Percentiles rank a stretch among this genome's conserved stretches.
phyloP scores from a whole-genome alignment of 768 basidiomycete genomes.

The Calocybe indica region DNA sequence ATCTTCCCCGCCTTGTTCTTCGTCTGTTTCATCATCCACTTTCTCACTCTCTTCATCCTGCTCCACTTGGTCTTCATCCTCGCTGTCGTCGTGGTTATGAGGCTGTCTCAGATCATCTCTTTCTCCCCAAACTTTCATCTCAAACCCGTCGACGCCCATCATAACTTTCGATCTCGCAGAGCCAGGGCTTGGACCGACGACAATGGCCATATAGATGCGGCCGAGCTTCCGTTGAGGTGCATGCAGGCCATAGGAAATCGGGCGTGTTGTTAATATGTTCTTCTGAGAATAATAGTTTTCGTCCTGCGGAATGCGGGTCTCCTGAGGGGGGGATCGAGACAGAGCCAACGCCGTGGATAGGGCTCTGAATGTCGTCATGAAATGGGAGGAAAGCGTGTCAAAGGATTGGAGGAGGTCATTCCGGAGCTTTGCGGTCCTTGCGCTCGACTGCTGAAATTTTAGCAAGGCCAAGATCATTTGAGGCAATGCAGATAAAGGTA shows the following conservation, averaged over 20 bases:
- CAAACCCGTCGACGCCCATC: constrained; percentile 59
- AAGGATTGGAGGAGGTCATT: constrained; percentile 58
- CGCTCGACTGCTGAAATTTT: constrained; percentile 25
- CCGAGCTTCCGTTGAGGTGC: not conserved
- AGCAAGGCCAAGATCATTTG: not conserved
- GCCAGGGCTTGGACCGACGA: constrained; percentile 61
- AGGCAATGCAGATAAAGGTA: not conserved
- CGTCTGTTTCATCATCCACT: constrained; percentile 8
- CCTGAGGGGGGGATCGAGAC: not conserved
- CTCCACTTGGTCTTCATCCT: constrained; percentile 17
- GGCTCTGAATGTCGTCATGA: constrained; percentile 68
- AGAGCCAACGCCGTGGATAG: constrained; percentile 62
- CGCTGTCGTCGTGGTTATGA: constrained; percentile 20
- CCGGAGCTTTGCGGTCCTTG: constrained; percentile 52
- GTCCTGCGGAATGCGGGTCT: not conserved
- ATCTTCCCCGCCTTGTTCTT: constrained; percentile 12
- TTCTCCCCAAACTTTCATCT: constrained; percentile 38
- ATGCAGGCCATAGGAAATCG: too few species aligned
- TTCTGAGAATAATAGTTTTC: too few species aligned
- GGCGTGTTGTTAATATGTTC: too few species aligned
- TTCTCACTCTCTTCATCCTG: constrained; percentile 15
- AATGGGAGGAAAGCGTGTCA: constrained; percentile 68
- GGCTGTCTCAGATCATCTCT: constrained; percentile 17
- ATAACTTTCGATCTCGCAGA: constrained; percentile 58
- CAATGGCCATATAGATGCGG: constrained; percentile 52